These are phyloP conservation scores for Oryza glaberrima DNA, from an alignment of 176 grass and related monocot species.

Conservation along the genomic window DNA sequence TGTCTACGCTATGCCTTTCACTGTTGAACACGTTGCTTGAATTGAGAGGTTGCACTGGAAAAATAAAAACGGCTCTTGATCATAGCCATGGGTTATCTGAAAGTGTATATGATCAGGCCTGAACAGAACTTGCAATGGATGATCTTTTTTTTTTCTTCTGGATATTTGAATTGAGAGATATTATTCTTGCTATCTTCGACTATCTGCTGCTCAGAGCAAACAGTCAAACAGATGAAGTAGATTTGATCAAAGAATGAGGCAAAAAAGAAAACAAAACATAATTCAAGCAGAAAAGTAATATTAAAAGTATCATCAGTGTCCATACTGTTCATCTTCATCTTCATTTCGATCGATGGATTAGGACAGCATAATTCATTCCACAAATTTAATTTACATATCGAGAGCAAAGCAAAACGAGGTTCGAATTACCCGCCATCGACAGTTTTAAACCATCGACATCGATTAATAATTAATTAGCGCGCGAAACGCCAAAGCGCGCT, in stretches of 20 bases:
- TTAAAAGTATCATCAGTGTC: too few species aligned
- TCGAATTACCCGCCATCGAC: background rate
- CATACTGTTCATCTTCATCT: background rate
- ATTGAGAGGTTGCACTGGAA: background rate
- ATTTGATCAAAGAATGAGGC: background rate
- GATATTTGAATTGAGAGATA: too few species aligned
- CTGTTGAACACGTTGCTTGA: background rate
- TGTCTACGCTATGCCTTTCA: background rate
- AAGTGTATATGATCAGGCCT: background rate
- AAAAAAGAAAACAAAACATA: background rate
- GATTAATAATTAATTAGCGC: background rate
- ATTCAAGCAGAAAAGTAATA: background rate
- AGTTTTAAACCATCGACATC: background rate
- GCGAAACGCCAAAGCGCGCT: background rate
- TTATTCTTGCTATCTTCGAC: too few species aligned
- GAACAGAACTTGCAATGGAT: background rate
- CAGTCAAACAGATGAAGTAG: background rate
- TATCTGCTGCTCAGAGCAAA: background rate
- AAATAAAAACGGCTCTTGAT: background rate
- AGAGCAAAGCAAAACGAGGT: too few species aligned
- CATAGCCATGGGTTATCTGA: background rate
- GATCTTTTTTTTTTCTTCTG: background rate
- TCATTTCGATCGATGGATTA: background rate
- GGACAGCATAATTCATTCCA: background rate
- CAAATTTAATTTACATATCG: background rate